These are phyloP conservation scores for Sphaerulina musiva DNA, from an alignment of 2,329 filamentous ascomycete genomes.

Conservation along the genomic window DNA sequence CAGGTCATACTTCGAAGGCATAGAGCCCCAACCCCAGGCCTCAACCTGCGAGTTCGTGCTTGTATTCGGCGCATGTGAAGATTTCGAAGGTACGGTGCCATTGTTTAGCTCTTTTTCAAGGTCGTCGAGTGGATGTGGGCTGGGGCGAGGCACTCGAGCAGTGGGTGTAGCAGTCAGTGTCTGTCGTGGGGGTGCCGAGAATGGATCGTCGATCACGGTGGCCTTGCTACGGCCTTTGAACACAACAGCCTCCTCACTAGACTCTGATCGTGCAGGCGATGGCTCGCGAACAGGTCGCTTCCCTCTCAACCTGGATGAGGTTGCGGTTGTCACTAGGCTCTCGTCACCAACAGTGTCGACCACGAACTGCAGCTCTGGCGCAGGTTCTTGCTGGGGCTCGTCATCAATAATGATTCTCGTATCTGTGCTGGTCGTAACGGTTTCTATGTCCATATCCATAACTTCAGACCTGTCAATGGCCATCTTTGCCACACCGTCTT, in stretches of 20 bases:
- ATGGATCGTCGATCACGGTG: conserved; percentile 27
- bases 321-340: conserved; percentile 16
- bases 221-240: conserved; percentile 51
- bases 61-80: neutral
- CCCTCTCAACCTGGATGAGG: conserved; percentile 11
- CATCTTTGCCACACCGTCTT: conserved; percentile 31
- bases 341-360: conserved; percentile 32
- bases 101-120: conserved; percentile 20
- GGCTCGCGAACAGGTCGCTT: conserved; percentile 31
- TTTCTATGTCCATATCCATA: conserved; percentile 14
- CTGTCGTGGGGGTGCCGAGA: conserved; percentile 7
- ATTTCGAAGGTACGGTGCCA: neutral
- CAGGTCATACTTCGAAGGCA: conserved; percentile 17
- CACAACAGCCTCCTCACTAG: conserved; percentile 67
- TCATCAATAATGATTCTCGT: conserved; percentile 15
- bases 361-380: conserved; percentile 24
- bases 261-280: conserved; percentile 47
- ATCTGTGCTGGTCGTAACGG: conserved; percentile 11
- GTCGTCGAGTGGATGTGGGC: conserved; percentile 24
- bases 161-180: conserved; percentile 22
- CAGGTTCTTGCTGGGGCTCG: conserved; percentile 1
- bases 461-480: conserved; percentile 23
- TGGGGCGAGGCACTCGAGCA: conserved; percentile 23
- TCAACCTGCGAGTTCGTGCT: neutral
- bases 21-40: conserved; percentile 20